Percentiles rank a stretch among this genome's conserved stretches.
phyloP scores from a whole-genome alignment of 2,329 filamentous ascomycete genomes.

The Pseudogymnoascus sp. region DNA sequence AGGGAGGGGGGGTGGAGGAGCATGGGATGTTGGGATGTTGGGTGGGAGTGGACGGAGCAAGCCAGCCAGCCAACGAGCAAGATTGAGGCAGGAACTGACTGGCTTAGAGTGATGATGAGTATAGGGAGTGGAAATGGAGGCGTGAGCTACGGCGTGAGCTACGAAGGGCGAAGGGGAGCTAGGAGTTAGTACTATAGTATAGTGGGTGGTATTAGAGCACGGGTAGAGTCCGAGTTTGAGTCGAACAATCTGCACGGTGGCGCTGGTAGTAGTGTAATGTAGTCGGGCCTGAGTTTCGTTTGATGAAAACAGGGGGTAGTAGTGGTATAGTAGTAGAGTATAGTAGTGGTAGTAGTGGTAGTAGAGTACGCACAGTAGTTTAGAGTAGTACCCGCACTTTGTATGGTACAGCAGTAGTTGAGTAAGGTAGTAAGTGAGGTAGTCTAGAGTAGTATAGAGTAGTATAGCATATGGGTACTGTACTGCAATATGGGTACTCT shows the following conservation, averaged over 20 bases:
- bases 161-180: not conserved
- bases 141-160: not conserved
- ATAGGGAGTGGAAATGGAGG: not conserved
- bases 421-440: not conserved
- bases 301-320: not conserved
- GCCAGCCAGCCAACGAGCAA: not conserved
- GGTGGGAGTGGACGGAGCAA: not conserved
- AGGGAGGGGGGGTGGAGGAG: not conserved
- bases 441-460: not conserved
- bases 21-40: no score
- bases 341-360: not conserved
- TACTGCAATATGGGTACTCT: not conserved
- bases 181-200: not conserved
- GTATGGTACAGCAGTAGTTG: not conserved
- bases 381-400: not conserved
- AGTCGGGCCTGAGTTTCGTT: not conserved
- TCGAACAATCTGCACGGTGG: not conserved
- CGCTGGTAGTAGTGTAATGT: not conserved
- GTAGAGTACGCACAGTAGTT: not conserved
- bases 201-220: not conserved
- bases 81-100: not conserved
- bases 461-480: not conserved
- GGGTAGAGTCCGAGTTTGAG: not conserved
- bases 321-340: not conserved
- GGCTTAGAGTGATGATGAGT: not conserved